Base-by-base conservation (phyloP, 441 rosid genomes). In the Hura crepitans region DNA sequence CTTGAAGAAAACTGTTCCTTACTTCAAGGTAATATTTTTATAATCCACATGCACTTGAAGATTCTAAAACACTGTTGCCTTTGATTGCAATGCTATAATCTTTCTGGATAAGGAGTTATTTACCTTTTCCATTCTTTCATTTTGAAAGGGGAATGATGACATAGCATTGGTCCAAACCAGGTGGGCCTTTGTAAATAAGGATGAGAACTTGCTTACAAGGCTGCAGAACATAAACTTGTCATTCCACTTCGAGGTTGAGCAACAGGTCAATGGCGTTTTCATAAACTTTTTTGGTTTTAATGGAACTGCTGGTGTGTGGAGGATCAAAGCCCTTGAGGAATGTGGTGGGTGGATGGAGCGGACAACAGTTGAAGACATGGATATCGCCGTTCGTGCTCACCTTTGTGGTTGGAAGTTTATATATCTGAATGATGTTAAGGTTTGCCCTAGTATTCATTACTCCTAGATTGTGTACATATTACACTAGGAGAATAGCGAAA, bases 251-350 rank as follows among this genome's bases (percentile, higher is more conserved):
- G 97, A 92, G 84, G 97, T 92, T 65, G 98, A 92, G 72, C 96
- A 92, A 69, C 98, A 92, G 58, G 98, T 92, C 68, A 92, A 92
- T 78, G 96, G 98, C 55, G 74, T 87, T 22, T 90, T 88, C 73
- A 77, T 92, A 39, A 92, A 87, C 80, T 92, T 92, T 76, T 92
- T 92, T 80, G 98, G 98, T 69, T 90, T 92, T 56, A 92, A 92
- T 35, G 97, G 97, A 77, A 90, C 97, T 72, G 97, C 95, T 72
- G 97, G 97, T 63, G 96, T 92, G 4, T 92, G 97, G 97, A 86
- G 97, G 77, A 87, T 86, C 70, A 88, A 85, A 81, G 97, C 97
- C 73, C 93, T 92, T 1, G 92, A 92, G 79, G 93, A 92, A 4
- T 88, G 95, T 77, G 98, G 96, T 25, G 98, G 96, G 30, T 92